Conservation (phyloP, 2,329 filamentous ascomycete species). For the Ophiosphaerella korrae region DNA sequence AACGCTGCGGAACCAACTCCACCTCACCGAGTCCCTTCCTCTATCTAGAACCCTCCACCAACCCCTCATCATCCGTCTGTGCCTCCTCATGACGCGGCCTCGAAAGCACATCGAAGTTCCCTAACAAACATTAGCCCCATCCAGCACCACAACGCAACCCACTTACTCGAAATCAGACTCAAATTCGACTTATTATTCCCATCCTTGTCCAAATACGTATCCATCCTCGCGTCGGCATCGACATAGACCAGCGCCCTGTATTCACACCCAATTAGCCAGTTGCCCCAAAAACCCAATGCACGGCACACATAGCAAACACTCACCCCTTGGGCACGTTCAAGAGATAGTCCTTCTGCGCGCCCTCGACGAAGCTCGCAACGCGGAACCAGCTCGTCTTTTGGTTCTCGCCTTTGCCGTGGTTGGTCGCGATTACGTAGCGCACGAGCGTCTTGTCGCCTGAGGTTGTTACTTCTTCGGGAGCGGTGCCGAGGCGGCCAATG, state of each 20-base stretch:
- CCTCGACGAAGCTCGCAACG: slow-evolving; percentile 75
- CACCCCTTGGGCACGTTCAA: slow-evolving; percentile 83
- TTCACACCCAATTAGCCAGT: background rate
- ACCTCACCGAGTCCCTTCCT: background rate
- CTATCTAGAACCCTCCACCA: slow-evolving; percentile 36
- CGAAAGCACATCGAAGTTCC: slow-evolving; percentile 42
- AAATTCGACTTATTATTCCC: slow-evolving; percentile 69
- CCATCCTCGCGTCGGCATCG: slow-evolving; percentile 78
- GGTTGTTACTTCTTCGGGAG: slow-evolving; percentile 76
- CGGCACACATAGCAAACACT: slow-evolving; percentile 42
- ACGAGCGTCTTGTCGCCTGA: slow-evolving; percentile 78
- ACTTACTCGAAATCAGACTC: slow-evolving; percentile 77
- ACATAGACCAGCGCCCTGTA: slow-evolving; percentile 76
- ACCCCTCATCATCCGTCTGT: slow-evolving; percentile 40
- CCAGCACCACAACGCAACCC: background rate
- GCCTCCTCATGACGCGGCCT: slow-evolving; percentile 30
- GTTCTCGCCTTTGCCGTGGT: slow-evolving; percentile 69
- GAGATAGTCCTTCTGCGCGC: slow-evolving; percentile 72
- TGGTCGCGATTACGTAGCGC: slow-evolving; percentile 76
- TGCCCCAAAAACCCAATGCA: background rate
- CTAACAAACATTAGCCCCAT: slow-evolving; percentile 16
- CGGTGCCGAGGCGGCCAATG: slow-evolving; percentile 80
- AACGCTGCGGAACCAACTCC: no score
- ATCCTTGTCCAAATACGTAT: slow-evolving; percentile 65
- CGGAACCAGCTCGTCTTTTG: slow-evolving; percentile 84